phyloP scores from a whole-genome alignment of 345 rosid species.

The Citrus cavaleriei region DNA sequence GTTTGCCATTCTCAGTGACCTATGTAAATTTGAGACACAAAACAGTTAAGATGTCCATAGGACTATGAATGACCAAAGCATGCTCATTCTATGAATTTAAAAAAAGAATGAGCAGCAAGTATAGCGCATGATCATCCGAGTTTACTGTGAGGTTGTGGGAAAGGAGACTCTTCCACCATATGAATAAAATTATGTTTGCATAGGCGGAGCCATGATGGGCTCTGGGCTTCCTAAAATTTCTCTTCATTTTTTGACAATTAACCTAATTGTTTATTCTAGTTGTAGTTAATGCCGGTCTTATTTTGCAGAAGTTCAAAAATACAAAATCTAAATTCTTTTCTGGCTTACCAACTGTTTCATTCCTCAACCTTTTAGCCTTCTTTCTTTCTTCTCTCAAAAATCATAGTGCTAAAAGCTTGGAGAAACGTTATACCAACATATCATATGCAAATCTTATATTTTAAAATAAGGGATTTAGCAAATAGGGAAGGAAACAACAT shows the following conservation, averaged over 20 bases:
- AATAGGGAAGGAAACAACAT: neutral
- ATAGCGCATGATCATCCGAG: neutral
- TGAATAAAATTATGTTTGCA: neutral
- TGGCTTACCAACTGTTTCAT: neutral
- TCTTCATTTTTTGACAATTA: no score
- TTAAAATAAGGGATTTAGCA: neutral
- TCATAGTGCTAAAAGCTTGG: neutral
- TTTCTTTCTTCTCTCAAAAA: neutral
- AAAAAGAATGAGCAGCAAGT: neutral
- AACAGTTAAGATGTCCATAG: neutral
- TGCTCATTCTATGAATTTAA: neutral
- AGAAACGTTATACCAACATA: neutral
- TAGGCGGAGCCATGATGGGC: neutral
- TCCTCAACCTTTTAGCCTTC: neutral
- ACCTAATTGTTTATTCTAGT: neutral
- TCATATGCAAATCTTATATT: neutral
- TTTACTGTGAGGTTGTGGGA: neutral
- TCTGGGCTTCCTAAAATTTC: neutral
- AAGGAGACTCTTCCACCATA: no score
- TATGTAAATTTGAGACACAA: constrained; percentile 17
- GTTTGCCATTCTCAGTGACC: constrained; percentile 85
- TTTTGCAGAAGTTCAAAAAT: neutral
- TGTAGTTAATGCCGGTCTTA: neutral
- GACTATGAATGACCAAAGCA: neutral
- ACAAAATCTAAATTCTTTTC: neutral